Percentiles rank a stretch among this genome's conserved stretches.
These are phyloP conservation scores for Calcarisporium arbuscula DNA, from an alignment of 2,329 filamentous ascomycete species.

Conservation along the genomic window DNA sequence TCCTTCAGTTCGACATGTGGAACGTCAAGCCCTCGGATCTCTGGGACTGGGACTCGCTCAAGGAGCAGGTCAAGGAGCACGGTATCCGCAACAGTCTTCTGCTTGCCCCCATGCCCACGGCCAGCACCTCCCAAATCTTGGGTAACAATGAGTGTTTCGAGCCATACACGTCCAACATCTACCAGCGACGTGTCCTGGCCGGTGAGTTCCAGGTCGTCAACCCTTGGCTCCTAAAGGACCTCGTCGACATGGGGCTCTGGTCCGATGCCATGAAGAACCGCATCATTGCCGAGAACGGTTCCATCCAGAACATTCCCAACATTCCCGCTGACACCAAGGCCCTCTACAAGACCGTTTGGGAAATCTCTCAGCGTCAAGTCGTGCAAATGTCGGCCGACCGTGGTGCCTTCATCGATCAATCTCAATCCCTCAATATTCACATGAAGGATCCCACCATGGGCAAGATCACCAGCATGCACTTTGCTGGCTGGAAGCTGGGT, in stretches of 20 bases:
- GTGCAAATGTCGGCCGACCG: conserved; percentile 98
- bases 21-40: conserved; percentile 85
- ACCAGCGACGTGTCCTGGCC: conserved; percentile 93
- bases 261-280: conserved; percentile 99
- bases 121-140: conserved; percentile 93
- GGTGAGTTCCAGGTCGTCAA: conserved; percentile 99
- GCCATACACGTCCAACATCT: conserved; percentile 99
- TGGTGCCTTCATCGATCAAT: conserved; percentile 98
- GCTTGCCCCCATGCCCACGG: conserved; percentile 95
- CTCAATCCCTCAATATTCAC: conserved; percentile 98
- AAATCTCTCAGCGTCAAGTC: conserved; percentile 92
- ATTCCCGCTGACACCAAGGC: conserved; percentile 94
- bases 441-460: conserved; percentile 99
- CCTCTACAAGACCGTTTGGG: conserved; percentile 99
- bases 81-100: conserved; percentile 94
- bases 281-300: conserved; percentile 95
- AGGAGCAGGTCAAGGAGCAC: conserved; percentile 85
- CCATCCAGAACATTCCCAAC: conserved; percentile 93
- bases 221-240: conserved; percentile 95
- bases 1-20: conserved; percentile 99
- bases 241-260: conserved; percentile 97
- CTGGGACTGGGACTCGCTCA: conserved; percentile 91
- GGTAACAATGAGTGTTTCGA: conserved; percentile 99
- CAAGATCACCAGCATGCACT: conserved; percentile 99
- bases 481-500: conserved; percentile 96